Percentiles rank a stretch among this genome's conserved stretches.
These are phyloP conservation scores for Dendrothele bispora DNA, from an alignment of 768 basidiomycete species.

Conservation along the genomic window DNA sequence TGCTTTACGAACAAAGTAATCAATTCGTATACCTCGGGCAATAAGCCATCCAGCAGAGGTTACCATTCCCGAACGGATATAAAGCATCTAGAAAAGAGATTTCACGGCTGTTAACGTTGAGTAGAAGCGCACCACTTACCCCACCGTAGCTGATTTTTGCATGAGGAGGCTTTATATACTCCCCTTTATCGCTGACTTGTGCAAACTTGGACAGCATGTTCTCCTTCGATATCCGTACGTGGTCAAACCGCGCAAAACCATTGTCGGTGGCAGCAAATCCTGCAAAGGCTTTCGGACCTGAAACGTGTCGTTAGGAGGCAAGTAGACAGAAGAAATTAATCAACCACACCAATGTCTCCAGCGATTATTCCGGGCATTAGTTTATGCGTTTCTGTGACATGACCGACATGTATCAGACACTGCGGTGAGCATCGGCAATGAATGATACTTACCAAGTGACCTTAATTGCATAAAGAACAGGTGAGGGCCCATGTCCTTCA, in stretches of 20 bases:
- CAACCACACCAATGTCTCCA: slow-evolving; percentile 64
- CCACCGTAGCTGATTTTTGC: slow-evolving; percentile 76
- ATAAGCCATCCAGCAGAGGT: slow-evolving; percentile 58
- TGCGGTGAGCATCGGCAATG: background rate
- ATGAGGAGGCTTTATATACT: slow-evolving; percentile 67
- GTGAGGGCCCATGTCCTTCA: slow-evolving; percentile 67
- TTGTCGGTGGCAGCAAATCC: slow-evolving; percentile 58
- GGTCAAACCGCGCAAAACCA: slow-evolving; percentile 67
- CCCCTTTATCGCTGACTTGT: slow-evolving; percentile 61
- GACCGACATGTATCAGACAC: background rate
- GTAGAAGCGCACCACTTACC: slow-evolving; percentile 40
- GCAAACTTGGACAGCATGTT: slow-evolving; percentile 79
- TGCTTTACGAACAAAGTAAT: background rate
- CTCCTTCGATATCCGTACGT: slow-evolving; percentile 63
- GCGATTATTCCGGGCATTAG: slow-evolving; percentile 59
- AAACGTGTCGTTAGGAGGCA: background rate
- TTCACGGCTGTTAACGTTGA: background rate
- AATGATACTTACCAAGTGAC: slow-evolving; percentile 46
- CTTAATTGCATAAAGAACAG: slow-evolving; percentile 74
- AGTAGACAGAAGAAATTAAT: background rate
- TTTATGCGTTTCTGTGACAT: slow-evolving; percentile 54
- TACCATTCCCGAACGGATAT: slow-evolving; percentile 71
- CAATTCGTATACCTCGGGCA: slow-evolving; percentile 53
- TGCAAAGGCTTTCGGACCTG: slow-evolving; percentile 59
- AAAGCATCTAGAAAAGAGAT: slow-evolving; percentile 55